Conservation (phyloP, 2,329 filamentous ascomycete species). For the Malbranchea zuffiana region DNA sequence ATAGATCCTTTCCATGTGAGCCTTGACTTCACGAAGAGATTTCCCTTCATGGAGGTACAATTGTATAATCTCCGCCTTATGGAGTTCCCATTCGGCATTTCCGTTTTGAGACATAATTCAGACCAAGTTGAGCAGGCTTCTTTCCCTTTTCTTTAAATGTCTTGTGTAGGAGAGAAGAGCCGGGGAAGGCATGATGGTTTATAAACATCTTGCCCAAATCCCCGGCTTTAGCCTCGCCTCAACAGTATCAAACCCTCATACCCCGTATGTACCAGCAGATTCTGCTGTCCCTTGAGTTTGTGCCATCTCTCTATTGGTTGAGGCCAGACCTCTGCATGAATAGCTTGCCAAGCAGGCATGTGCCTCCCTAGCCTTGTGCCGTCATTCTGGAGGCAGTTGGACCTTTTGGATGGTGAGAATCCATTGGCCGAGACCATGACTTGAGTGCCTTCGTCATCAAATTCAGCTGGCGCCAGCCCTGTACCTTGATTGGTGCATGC, state of each 20-base stretch:
- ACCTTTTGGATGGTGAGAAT: background rate
- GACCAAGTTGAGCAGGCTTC: background rate
- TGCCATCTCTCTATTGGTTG: background rate
- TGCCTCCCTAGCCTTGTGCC: background rate
- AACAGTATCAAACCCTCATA: too few relatives aligned
- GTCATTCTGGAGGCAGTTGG: background rate
- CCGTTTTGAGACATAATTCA: background rate
- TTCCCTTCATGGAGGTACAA: background rate
- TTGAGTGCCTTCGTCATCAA: background rate
- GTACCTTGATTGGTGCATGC: background rate
- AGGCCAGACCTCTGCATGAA: background rate
- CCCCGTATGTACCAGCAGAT: background rate
- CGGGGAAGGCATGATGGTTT: background rate
- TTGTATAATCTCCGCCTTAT: background rate
- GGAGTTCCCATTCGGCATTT: background rate
- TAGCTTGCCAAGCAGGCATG: background rate
- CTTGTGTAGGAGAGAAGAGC: background rate
- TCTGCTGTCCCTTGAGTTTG: slow-evolving; percentile 1
- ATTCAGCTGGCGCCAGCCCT: background rate
- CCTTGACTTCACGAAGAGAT: background rate
- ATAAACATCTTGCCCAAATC: background rate
- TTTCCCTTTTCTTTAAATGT: too few relatives aligned
- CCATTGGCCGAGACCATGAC: background rate
- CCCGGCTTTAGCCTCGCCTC: too few relatives aligned
- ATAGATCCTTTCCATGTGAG: background rate